Evolutionary conservation across 139 green algal species (phyloP).

Genomic region (Chlorella ohadii): DNA sequence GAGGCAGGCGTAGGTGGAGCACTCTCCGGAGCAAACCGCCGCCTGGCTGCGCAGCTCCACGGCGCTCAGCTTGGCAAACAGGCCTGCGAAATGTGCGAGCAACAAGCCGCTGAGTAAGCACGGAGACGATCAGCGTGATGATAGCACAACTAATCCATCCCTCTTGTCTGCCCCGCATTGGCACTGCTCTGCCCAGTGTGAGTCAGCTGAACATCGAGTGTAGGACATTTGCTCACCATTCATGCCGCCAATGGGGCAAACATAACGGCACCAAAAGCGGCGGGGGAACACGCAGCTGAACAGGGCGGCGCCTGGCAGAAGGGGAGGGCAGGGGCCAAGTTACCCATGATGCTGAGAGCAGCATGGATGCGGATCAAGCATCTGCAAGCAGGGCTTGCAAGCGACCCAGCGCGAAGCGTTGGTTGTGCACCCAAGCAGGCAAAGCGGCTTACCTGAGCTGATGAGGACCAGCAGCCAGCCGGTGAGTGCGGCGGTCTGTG

Average conservation of each 20-base stretch:
- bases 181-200: too few relatives aligned
- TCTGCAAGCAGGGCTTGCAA: too few relatives aligned
- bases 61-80: background rate
- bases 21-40: background rate
- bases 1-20: background rate
- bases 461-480: background rate
- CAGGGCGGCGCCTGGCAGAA: background rate
- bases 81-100: background rate
- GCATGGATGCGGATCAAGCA: too few relatives aligned
- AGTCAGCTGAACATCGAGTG: too few relatives aligned
- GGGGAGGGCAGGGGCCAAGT: background rate
- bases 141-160: too few relatives aligned
- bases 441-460: background rate
- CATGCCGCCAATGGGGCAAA: background rate
- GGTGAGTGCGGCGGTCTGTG: background rate
- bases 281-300: background rate
- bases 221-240: too few relatives aligned
- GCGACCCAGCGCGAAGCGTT: too few relatives aligned
- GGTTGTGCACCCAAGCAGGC: too few relatives aligned
- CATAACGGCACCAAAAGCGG: background rate
- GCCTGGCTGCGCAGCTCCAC: background rate
- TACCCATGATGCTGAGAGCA: too few relatives aligned
- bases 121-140: too few relatives aligned
- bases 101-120: too few relatives aligned
- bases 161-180: too few relatives aligned